These are phyloP conservation scores for Gracilariopsis chorda DNA, from an alignment of 23 red algal genomes.

Conservation along the genomic window DNA sequence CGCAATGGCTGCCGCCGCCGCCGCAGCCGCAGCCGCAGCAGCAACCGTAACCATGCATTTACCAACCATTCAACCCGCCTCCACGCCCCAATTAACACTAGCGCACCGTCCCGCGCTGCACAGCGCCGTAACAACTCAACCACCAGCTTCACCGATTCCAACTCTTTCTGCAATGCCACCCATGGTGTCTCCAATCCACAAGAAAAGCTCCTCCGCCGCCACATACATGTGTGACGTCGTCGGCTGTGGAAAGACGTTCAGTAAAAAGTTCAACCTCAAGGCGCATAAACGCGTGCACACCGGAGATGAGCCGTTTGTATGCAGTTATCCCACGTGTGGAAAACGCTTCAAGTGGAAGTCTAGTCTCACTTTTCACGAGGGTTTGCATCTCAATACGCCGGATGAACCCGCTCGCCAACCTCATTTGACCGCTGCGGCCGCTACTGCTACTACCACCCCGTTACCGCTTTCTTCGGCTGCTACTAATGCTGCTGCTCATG, in stretches of 20 bases:
- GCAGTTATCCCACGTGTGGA: slow-evolving; percentile 65
- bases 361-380: slow-evolving; percentile 76
- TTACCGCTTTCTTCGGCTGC: no score
- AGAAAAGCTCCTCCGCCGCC: background rate
- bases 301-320: slow-evolving; percentile 81
- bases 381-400: slow-evolving; percentile 56
- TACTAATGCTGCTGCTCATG: background rate
- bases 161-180: background rate
- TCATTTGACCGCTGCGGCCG: background rate
- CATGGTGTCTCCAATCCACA: background rate
- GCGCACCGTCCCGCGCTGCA: no score
- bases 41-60: background rate
- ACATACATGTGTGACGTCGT: slow-evolving; percentile 57
- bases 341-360: slow-evolving; percentile 85
- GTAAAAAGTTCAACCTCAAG: slow-evolving; percentile 87
- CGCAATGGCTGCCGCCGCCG: background rate
- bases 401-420: no score
- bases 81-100: no score
- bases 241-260: slow-evolving; percentile 74
- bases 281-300: slow-evolving; percentile 84
- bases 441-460: background rate
- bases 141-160: no score
- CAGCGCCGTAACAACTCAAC: no score
- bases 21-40: background rate
- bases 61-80: background rate